These are phyloP conservation scores for Cicer cuneatum DNA, from an alignment of 306 rosid genomes.

Conservation along the genomic window DNA sequence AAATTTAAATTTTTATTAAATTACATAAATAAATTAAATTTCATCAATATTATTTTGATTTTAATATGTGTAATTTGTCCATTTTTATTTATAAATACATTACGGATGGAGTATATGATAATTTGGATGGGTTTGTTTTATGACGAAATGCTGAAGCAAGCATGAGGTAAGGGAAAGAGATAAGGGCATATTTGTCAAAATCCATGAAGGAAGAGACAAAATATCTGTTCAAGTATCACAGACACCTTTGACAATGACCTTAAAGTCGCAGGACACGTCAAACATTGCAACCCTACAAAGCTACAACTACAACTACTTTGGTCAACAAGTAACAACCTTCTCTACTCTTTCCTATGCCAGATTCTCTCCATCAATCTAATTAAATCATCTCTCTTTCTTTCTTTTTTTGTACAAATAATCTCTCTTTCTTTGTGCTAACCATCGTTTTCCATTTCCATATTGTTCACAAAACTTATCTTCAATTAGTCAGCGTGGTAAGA, in stretches of 20 bases:
- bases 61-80: too few relatives aligned
- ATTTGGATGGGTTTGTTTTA: not conserved
- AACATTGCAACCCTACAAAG: not conserved
- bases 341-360: conserved; percentile 26
- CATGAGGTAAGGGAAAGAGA: conserved; percentile 40
- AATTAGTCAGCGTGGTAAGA: too few relatives aligned
- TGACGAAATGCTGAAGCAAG: conserved; percentile 49
- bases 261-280: conserved; percentile 51
- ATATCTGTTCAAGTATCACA: not conserved
- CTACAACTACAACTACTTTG: conserved; percentile 16
- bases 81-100: too few relatives aligned
- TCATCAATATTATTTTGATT: too few relatives aligned
- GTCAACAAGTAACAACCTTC: conserved; percentile 51
- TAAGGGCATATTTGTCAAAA: conserved; percentile 37
- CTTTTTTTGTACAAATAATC: not conserved
- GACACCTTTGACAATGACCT: conserved; percentile 42
- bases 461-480: too few relatives aligned
- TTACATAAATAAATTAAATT: too few relatives aligned
- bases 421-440: not conserved
- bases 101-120: too few relatives aligned
- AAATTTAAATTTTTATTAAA: too few relatives aligned
- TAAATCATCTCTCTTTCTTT: not conserved
- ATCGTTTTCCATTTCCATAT: not conserved
- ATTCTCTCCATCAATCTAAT: conserved; percentile 25
- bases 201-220: conserved; percentile 26